A percentile compares a stretch with the other conserved stretches of the same genome.
Conservation (phyloP, 1,139 yeast species). For the Debaryomyces robertsiae region DNA sequence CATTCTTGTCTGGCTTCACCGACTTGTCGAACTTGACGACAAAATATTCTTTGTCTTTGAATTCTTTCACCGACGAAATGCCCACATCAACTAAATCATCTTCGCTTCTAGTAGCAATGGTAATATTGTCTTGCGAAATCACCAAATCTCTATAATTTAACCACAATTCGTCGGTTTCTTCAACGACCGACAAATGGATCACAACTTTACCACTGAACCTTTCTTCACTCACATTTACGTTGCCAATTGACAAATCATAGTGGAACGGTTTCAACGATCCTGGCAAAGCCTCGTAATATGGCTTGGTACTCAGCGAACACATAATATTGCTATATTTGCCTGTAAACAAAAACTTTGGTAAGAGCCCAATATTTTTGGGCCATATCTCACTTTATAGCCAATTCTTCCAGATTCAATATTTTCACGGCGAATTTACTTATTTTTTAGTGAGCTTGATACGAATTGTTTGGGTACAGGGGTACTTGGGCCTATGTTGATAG, state of each 20-base stretch:
- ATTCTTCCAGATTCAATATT: no score
- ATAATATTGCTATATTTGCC: neutral
- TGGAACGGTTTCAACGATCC: slow-evolving; percentile 42
- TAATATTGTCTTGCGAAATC: slow-evolving; percentile 20
- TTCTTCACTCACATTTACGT: slow-evolving; percentile 35
- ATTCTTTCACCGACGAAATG: slow-evolving; percentile 23
- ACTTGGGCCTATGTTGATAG: no score
- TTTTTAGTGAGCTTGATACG: no score
- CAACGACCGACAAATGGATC: slow-evolving; percentile 38
- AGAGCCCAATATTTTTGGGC: no score
- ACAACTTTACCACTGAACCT: slow-evolving; percentile 45
- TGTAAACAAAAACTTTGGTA: neutral
- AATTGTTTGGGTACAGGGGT: no score
- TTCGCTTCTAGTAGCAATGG: slow-evolving; percentile 11
- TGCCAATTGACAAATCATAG: slow-evolving; percentile 42
- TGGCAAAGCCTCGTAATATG: slow-evolving; percentile 50
- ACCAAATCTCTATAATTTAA: slow-evolving; percentile 46
- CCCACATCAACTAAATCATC: slow-evolving; percentile 11
- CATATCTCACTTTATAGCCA: no score
- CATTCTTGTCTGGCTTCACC: slow-evolving; percentile 14
- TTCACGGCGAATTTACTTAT: no score
- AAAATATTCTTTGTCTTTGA: slow-evolving; percentile 30
- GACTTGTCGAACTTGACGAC: slow-evolving; percentile 25
- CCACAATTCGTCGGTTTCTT: slow-evolving; percentile 38
- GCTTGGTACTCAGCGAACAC: slow-evolving; percentile 13